Base-by-base conservation (phyloP, 805 yeast species). In the Candida nanaspora region DNA sequence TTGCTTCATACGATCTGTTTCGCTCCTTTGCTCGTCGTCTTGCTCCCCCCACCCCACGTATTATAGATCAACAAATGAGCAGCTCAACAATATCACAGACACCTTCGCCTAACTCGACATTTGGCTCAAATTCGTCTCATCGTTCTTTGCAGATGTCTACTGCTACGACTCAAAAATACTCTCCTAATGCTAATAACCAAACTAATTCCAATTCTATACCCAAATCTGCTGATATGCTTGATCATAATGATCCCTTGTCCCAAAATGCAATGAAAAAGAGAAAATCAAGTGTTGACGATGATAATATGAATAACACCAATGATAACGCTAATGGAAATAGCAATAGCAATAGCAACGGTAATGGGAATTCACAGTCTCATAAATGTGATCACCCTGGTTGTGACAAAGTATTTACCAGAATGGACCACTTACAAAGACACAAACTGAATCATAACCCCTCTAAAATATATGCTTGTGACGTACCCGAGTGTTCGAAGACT, bases 341-440 rank as follows among this genome's bases (percentile, higher is more conserved):
- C 37, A 52, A 51, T 13, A 38, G 52, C 11, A 47, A 42, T 16
- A 37, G 51, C 11, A 23, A 23, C 11, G 10, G 7, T 23, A 23
- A 23, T n/a, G n/a, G n/a, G n/a, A n/a, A n/a, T n/a, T n/a, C 20
- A 39, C 48, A n/a, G n/a, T 42, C 10, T 19, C 36, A 30, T 36
- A 31, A 31, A 33, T 74, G 78, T 49, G 66, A 66, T 27, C 51
- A 54, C 43, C 60, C 59, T 13, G 65, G 64, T 20, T 78, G 85
- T 51, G 65, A 62, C 18, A 78, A 77, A 52, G 61, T 69, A 3
- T 78, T 78, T 47, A 65, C 75, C 14, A 53, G 84, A 35, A 70
- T 78, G 2, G 85, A 78, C 51, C 84, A 78, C 54, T 55, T 78
- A 10, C 63, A 77, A 2, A 59, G 84, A 33, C 85, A 78, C 48